These are phyloP conservation scores for Salix caprea DNA, from an alignment of 345 rosid genomes.

Conservation along the genomic window DNA sequence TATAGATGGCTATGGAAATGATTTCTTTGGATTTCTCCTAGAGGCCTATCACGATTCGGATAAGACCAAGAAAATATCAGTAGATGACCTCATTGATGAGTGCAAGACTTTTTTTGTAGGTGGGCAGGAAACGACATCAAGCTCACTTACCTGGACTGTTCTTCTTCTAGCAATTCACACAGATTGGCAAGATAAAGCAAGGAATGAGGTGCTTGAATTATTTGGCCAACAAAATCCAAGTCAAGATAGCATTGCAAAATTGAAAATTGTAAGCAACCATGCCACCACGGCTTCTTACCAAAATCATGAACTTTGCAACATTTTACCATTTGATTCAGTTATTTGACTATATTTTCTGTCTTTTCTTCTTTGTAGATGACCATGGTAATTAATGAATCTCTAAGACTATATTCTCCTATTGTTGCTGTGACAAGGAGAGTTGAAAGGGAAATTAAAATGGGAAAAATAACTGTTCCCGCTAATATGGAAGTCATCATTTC, in stretches of 20 bases:
- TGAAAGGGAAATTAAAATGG: conserved; percentile 23
- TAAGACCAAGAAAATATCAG: conserved; percentile 18
- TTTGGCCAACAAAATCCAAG: conserved; percentile 32
- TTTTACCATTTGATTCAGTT: neutral
- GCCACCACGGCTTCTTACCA: neutral
- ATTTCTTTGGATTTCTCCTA: conserved; percentile 30
- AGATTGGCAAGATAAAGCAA: conserved; percentile 47
- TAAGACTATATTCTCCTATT: conserved; percentile 39
- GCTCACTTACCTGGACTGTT: conserved; percentile 22
- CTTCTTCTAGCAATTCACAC: conserved; percentile 33
- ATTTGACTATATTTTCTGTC: neutral
- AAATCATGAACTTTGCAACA: neutral
- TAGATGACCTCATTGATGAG: conserved; percentile 35
- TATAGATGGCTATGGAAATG: conserved; percentile 13
- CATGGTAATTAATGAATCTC: conserved; percentile 39
- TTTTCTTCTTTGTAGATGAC: conserved; percentile 16
- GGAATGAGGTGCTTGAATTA: conserved; percentile 30
- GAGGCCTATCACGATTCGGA: conserved; percentile 22
- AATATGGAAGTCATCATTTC: conserved; percentile 16
- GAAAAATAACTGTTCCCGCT: conserved; percentile 26
- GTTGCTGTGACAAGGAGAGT: conserved; percentile 10
- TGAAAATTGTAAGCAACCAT: conserved; percentile 32
- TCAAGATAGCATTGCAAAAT: conserved; percentile 26
- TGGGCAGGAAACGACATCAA: conserved; percentile 27
- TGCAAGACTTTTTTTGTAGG: conserved; percentile 40